A percentile compares a stretch with the other conserved stretches of the same genome.
phyloP scores from a whole-genome alignment of 257 asterid genomes.

The Capsicum baccatum region DNA sequence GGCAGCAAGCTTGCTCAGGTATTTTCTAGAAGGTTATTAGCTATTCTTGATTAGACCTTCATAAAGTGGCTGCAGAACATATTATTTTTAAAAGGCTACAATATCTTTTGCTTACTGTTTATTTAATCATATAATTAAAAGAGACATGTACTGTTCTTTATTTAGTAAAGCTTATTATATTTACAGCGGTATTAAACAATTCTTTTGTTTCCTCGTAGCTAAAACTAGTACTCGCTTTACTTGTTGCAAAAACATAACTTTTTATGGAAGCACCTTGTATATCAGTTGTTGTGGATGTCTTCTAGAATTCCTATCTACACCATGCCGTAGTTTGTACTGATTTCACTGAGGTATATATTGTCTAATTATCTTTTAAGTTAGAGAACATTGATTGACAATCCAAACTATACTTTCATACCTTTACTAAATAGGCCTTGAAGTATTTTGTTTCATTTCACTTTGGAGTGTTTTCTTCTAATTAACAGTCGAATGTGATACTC shows the following conservation, averaged over 20 bases:
- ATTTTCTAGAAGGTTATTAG: constrained; percentile 25
- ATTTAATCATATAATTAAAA: neutral
- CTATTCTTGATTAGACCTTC: constrained; percentile 2
- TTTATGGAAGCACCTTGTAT: neutral
- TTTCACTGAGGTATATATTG: too few relatives aligned
- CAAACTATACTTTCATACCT: neutral
- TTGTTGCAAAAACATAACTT: neutral
- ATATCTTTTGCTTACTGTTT: too few relatives aligned
- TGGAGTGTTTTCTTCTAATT: neutral
- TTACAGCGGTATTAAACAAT: neutral
- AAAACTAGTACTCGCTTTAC: neutral
- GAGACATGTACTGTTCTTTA: neutral
- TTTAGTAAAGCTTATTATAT: neutral
- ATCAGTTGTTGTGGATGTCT: neutral
- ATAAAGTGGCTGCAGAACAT: neutral
- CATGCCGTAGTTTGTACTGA: neutral
- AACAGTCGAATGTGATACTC: neutral
- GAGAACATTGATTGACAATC: neutral
- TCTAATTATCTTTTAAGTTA: too few relatives aligned
- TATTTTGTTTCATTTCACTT: too few relatives aligned
- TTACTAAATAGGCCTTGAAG: neutral
- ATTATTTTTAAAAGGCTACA: too few relatives aligned
- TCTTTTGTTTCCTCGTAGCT: neutral
- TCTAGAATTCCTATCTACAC: neutral
- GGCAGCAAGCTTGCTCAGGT: constrained; percentile 97